Evolutionary conservation across 2,329 filamentous ascomycete genomes (phyloP), one percentile per base, ranked within the genome.

Genomic region (Colletotrichum liriopes): DNA sequence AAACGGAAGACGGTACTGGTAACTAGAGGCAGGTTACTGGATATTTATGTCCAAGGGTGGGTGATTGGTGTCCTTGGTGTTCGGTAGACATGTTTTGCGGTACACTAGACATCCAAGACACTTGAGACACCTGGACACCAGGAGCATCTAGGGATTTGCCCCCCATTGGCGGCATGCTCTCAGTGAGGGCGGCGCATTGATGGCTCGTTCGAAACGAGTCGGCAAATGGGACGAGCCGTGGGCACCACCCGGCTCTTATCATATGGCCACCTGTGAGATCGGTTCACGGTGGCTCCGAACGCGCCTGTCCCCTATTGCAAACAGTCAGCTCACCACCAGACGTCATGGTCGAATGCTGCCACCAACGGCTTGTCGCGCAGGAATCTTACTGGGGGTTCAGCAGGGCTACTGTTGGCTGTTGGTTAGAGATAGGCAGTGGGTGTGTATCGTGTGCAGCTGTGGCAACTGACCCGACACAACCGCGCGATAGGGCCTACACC

Each of bases 401-500:
- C 35, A 37, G 49, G 26, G 49, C 14, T 14, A 29, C 6, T 52
- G 14, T 29, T 16, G 49, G 14, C 26, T 20, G 49, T 18, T 6
- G 12, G 49, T 16, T 16, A 14, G 8, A 41, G 14, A 12, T 41
- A 29, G 26, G 49, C 49, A 14, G 7, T 61, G 8, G 20, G 14
- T 26, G 58, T 37, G 58, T 37, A 37, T 51, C 43, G 39, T 51
- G 45, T 37, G 29, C 12, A 45, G 26, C 37, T 26, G 49, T 26
- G 45, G 51, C 47, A 56, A 52, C 11, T 41, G 45, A 45, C 47
- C 11, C 54, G 45, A 45, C 47, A 58, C 35, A 14, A 8, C 35
- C 49, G 61, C 49, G 61, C 37, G 69, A 69, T 72, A 64, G 69
- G 69, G 65, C 59, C 43, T 64, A 64, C 39, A 20, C 69, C 69